Evolutionary conservation across 2,329 filamentous ascomycete genomes (phyloP).

Genomic region (Scedosporium dehoogii): DNA sequence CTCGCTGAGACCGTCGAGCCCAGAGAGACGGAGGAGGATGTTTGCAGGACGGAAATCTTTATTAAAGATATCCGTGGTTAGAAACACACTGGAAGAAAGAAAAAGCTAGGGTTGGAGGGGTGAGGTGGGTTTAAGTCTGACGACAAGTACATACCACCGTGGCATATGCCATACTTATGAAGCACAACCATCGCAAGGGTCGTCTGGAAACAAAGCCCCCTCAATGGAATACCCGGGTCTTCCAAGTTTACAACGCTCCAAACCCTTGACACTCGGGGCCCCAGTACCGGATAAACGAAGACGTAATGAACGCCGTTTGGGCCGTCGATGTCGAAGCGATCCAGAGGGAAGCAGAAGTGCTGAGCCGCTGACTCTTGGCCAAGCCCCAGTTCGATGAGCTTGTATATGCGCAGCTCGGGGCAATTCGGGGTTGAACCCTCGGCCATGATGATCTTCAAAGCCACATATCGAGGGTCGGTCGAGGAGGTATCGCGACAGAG

Average conservation of each 20-base stretch:
- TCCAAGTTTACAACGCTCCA: background rate
- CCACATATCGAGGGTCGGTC: constrained; percentile 6
- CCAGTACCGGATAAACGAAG: constrained; percentile 18
- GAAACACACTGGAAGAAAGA: too few relatives aligned
- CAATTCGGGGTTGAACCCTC: constrained; percentile 13
- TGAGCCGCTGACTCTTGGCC: background rate
- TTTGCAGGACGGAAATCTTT: constrained; percentile 19
- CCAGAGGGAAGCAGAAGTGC: constrained; percentile 10
- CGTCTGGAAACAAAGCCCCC: constrained; percentile 13
- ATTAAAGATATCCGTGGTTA: background rate
- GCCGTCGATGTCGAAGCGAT: constrained; percentile 13
- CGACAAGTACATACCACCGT: constrained; percentile 17
- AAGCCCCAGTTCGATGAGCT: constrained; percentile 10
- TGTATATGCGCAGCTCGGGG: constrained; percentile 12
- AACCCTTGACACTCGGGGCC: constrained; percentile 14
- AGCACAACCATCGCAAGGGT: constrained; percentile 15
- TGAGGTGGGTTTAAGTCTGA: too few relatives aligned
- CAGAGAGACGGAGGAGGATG: constrained; percentile 14
- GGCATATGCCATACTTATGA: constrained; percentile 18
- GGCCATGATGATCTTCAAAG: constrained; percentile 22
- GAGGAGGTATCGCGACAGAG: constrained; percentile 19
- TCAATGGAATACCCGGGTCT: constrained; percentile 8
- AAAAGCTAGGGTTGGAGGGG: background rate
- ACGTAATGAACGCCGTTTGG: constrained; percentile 18
- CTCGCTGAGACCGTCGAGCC: constrained; percentile 15